A percentile compares a stretch with the other conserved stretches of the same genome.
These are phyloP conservation scores for Hymenoscyphus repandus DNA, from an alignment of 2,329 filamentous ascomycete genomes.

Conservation along the genomic window DNA sequence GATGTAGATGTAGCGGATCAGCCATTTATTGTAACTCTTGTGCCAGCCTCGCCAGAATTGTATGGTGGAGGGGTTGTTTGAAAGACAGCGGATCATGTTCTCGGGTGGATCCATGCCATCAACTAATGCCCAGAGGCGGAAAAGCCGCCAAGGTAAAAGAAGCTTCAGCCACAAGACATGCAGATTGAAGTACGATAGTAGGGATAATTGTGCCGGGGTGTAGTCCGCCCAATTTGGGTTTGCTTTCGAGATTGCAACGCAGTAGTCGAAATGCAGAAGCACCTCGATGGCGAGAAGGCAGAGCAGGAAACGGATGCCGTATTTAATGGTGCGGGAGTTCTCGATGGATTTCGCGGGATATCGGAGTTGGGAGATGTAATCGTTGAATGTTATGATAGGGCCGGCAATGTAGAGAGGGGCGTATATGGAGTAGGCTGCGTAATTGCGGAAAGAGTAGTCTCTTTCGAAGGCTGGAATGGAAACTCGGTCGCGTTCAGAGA, in stretches of 20 bases:
- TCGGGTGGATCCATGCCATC: slow-evolving; percentile 94
- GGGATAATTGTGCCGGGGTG: slow-evolving; percentile 77
- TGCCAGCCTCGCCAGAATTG: slow-evolving; percentile 98
- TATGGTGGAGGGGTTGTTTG: slow-evolving; percentile 85
- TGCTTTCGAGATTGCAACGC: slow-evolving; percentile 83
- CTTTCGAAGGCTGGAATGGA: slow-evolving; percentile 62
- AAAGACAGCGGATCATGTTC: slow-evolving; percentile 97
- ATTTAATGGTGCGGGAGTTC: slow-evolving; percentile 65
- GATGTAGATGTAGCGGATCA: slow-evolving; percentile 88
- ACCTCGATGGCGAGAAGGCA: slow-evolving; percentile 86
- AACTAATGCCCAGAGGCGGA: slow-evolving; percentile 89
- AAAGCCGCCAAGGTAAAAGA: slow-evolving; percentile 94
- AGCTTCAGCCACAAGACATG: slow-evolving; percentile 98
- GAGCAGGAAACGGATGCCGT: slow-evolving; percentile 76
- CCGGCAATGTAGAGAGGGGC: slow-evolving; percentile 89
- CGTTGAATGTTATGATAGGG: slow-evolving; percentile 95
- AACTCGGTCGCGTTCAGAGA: slow-evolving; percentile 86
- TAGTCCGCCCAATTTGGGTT: slow-evolving; percentile 77
- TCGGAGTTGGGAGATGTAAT: slow-evolving; percentile 84
- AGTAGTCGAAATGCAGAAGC: slow-evolving; percentile 86
- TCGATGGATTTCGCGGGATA: slow-evolving; percentile 70
- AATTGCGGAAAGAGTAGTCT: slow-evolving; percentile 80
- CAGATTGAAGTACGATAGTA: slow-evolving; percentile 93
- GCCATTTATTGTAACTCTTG: slow-evolving; percentile 89
- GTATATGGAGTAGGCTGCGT: slow-evolving; percentile 84